Evolutionary conservation across 306 rosid species (phyloP), one percentile per base, ranked within the genome.

Genomic region (Abrus pulchellus): DNA sequence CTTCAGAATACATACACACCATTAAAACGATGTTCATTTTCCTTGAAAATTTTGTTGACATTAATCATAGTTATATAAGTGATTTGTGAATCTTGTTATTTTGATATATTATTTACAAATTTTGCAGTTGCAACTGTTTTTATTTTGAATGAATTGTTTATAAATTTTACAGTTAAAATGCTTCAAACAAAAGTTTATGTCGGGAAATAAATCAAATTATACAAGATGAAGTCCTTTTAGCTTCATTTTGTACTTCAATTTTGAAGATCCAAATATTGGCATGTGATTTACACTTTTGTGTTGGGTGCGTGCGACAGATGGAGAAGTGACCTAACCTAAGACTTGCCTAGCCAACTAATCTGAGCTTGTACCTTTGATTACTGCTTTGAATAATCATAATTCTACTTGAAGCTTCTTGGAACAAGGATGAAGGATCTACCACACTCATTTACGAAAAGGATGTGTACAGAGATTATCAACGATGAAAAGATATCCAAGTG

Each of bases 301-400:
- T 32, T 43, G 36, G 38, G 45, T 30, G 59, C 1, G 61, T 5
- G 60, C 13, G 43, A 6, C 13, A 49, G 11, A 47, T 43, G 14
- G 75, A 48, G 20, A 30, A 34, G 28, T 28, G 8, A 34, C 55
- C 55, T 20, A 13, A 12, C 68, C 75, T 12, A 67, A n/a, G 59
- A 28, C 13, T 41, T 78, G 57, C 68, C 28, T 13, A 41, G 57
- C 59, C 47, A 43, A 68, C 49, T 34, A 8, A 27, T 34, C n/a
- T 76, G 36, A 29, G 60, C 38, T 54, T 78, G 41, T 8, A 28
- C 41, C 57, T 20, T 69, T 79, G 54, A 48, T 79, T 70, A 38
- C 34, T 57, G 77, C 44, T 69, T 68, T 78, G 76, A 78, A 59
- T 11, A 13, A 53, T 52, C 47, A 5, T 9, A 71, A 48, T 32